Conservation (phyloP, 2,329 filamentous ascomycete genomes). For the Parascedosporium putredinis region DNA sequence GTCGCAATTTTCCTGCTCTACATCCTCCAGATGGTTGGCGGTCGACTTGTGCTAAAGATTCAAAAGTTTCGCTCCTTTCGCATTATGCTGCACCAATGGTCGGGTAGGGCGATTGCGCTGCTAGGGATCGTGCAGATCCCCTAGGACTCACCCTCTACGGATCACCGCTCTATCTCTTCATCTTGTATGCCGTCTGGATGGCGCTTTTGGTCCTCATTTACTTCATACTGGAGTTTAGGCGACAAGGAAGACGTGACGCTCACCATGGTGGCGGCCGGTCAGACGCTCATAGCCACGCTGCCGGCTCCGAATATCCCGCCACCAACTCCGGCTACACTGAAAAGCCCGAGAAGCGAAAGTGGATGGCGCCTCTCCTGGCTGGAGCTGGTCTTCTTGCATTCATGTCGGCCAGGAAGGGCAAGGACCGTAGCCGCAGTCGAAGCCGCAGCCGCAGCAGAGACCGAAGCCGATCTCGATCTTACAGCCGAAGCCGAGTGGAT, state of each 20-base stretch:
- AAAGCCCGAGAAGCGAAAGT: constrained; percentile 26
- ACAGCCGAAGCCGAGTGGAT: constrained; percentile 30
- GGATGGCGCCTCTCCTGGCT: constrained; percentile 43
- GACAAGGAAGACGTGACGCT: constrained; percentile 31
- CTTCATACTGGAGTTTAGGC: constrained; percentile 67
- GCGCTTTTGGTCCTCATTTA: constrained; percentile 62
- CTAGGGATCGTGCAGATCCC: constrained; percentile 76
- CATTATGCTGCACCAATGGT: constrained; percentile 74
- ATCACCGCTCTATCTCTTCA: constrained; percentile 73
- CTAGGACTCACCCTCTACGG: constrained; percentile 87
- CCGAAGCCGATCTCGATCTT: constrained; percentile 18
- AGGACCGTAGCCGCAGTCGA: constrained; percentile 26
- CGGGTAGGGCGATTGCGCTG: constrained; percentile 66
- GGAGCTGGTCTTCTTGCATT: constrained; percentile 39
- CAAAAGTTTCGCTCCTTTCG: constrained; percentile 37
- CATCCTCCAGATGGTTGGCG: constrained; percentile 59
- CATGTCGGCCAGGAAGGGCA: constrained; percentile 24
- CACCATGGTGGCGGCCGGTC: constrained; percentile 48
- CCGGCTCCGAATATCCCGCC: constrained; percentile 22
- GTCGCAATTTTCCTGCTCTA: constrained; percentile 67
- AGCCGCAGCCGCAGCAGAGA: constrained; percentile 15
- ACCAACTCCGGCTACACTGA: constrained; percentile 9
- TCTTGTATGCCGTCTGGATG: constrained; percentile 74
- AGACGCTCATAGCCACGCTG: constrained; percentile 28
- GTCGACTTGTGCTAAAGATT: constrained; percentile 49